Evolutionary conservation across 163 green algal genomes (phyloP).

Genomic region (Scenedesmus sp.): DNA sequence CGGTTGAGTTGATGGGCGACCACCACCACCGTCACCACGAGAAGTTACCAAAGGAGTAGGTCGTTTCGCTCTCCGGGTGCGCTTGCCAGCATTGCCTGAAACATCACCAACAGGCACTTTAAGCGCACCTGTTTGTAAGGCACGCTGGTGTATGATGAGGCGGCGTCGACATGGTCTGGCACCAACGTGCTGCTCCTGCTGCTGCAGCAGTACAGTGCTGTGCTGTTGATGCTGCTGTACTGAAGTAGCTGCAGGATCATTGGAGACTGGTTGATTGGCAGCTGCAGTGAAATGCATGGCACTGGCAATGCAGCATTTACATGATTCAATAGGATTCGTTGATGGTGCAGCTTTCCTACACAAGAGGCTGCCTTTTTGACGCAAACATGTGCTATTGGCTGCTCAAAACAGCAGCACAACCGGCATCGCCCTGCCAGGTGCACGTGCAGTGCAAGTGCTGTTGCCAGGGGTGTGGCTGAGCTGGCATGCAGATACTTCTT

Average conservation of each 20-base stretch:
- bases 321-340: too few relatives aligned
- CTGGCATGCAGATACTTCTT: too few relatives aligned
- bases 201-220: not conserved
- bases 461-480: too few relatives aligned
- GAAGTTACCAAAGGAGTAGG: constrained; percentile 20
- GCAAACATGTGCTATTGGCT: too few relatives aligned
- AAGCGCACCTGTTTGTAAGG: not conserved
- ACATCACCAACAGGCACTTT: not conserved
- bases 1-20: constrained; percentile 37
- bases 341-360: too few relatives aligned
- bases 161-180: not conserved
- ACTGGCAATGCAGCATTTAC: not conserved
- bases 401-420: too few relatives aligned
- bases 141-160: not conserved
- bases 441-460: too few relatives aligned
- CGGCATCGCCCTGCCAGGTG: too few relatives aligned
- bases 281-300: not conserved
- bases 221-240: not conserved
- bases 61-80: not conserved
- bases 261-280: not conserved
- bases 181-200: not conserved
- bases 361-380: too few relatives aligned
- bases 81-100: not conserved
- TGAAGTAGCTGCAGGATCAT: not conserved
- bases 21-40: constrained; percentile 26